phyloP scores from a whole-genome alignment of 2,329 filamentous ascomycete genomes.

The Sphaceloma murrayae region DNA sequence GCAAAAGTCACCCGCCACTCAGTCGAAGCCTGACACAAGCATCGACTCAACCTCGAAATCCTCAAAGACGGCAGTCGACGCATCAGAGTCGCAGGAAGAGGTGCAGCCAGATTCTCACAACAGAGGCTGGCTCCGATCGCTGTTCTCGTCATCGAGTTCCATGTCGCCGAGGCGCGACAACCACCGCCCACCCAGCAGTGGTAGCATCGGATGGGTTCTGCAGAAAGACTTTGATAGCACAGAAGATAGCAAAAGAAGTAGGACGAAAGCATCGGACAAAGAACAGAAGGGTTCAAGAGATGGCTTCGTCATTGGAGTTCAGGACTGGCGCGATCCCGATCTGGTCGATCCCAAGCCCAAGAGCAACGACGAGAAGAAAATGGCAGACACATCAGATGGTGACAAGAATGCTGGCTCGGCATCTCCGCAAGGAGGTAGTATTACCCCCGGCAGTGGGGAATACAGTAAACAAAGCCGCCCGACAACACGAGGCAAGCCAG shows the following conservation, averaged over 20 bases:
- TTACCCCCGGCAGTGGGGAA: constrained; percentile 63
- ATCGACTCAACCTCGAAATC: not conserved
- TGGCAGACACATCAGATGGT: constrained; percentile 23
- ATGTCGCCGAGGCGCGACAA: constrained; percentile 33
- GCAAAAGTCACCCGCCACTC: constrained; percentile 19
- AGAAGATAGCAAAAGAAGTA: constrained; percentile 26
- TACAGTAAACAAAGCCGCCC: constrained; percentile 42
- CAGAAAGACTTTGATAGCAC: constrained; percentile 57
- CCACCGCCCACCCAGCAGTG: constrained; percentile 60
- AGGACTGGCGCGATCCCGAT: constrained; percentile 78
- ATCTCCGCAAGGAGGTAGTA: constrained; percentile 52
- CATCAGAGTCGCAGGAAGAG: constrained; percentile 18
- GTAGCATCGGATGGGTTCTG: constrained; percentile 63
- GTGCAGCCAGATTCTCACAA: not conserved
- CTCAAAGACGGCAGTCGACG: too few species aligned
- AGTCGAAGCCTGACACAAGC: constrained; percentile 5
- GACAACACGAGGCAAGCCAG: constrained; percentile 19
- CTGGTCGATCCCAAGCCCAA: constrained; percentile 37
- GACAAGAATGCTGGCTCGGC: constrained; percentile 26
- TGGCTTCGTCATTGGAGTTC: constrained; percentile 70
- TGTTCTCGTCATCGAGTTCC: constrained; percentile 27
- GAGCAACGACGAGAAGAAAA: constrained; percentile 17
- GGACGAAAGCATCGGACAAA: constrained; percentile 24
- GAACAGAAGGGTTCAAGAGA: constrained; percentile 37
- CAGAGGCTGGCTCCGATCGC: constrained; percentile 37